phyloP scores from a whole-genome alignment of 78 protist genomes.

The Emiliania huxleyi region DNA sequence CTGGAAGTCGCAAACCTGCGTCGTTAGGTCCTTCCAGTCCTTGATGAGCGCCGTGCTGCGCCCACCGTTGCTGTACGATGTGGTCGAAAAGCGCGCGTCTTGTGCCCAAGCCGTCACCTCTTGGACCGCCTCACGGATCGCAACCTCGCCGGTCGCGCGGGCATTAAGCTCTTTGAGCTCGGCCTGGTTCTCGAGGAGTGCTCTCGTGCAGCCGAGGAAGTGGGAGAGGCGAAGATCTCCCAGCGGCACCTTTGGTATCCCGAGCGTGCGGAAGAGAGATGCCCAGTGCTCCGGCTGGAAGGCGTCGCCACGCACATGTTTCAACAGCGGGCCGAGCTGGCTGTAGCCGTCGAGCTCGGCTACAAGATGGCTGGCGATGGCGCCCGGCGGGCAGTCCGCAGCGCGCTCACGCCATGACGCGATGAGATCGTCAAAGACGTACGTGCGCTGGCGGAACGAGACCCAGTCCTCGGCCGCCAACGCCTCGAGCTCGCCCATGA shows the following conservation, averaged over 20 bases:
- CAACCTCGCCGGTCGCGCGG: slow-evolving; percentile 77
- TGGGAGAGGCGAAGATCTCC: slow-evolving; percentile 46
- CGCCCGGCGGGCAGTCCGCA: not conserved
- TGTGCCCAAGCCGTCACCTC: slow-evolving; percentile 68
- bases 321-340: slow-evolving; percentile 20
- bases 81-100: slow-evolving; percentile 36
- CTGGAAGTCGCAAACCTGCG: slow-evolving; percentile 75
- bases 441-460: slow-evolving; percentile 60
- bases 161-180: slow-evolving; percentile 57
- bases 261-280: slow-evolving; percentile 52
- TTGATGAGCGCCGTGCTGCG: slow-evolving; percentile 58
- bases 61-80: not conserved
- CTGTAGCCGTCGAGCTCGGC: not conserved
- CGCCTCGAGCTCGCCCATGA: slow-evolving; percentile 33
- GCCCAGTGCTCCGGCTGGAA: slow-evolving; percentile 82
- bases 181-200: not conserved
- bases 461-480: slow-evolving; percentile 67
- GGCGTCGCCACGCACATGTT: slow-evolving; percentile 72
- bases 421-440: slow-evolving; percentile 62
- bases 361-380: slow-evolving; percentile 28
- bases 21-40: slow-evolving; percentile 83
- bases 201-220: slow-evolving; percentile 35
- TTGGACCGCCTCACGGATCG: slow-evolving; percentile 74
- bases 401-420: slow-evolving; percentile 49
- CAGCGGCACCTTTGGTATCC: not conserved